Base-by-base conservation (phyloP, 768 basidiomycete genomes). In the Tephrocybe sp. region DNA sequence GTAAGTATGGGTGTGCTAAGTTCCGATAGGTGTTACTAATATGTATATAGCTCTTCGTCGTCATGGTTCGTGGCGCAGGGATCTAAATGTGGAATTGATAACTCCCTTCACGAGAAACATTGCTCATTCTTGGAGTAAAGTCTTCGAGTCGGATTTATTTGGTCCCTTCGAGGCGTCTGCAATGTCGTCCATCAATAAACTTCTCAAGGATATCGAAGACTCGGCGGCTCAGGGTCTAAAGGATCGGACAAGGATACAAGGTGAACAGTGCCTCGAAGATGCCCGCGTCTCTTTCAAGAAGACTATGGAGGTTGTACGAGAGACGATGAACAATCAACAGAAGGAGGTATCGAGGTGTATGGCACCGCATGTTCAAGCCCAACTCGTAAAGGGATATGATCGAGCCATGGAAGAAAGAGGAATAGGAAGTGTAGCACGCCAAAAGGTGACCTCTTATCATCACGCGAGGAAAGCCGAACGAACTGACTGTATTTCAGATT, bases 121-220 rank as follows among this genome's bases (percentile, higher is more conserved):
- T 39, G 82, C 82, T 2, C 68, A 68, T 48, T 75, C 77, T 6
- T 85, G 82, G 83, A 69, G 73, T 15, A 70, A 76, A 57, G 69
- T 83, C n/a, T 84, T 84, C 51, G 82, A 84, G 59, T 70, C 75
- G 0, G 78, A 84, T 55, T 64, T 84, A 9, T 82, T 84, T 56
- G 67, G 63, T 1, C 59, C 71, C 6, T 78, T 84, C 50, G 75
- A 80, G 52, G 47, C 57, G 5, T 64, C 68, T 1, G 69, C 72
- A 5, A 61, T 65, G 21, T 47, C 50, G 1, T 60, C 69, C 1
- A 74, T 84, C 51, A 66, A 67, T 37, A 60, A 69, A 19, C 67
- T 84, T 2, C 61, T 82, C n/a, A 58, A 70, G 44, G 79, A 82
- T 30, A 67, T 84, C 18, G 78, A 81, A 58, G 66, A 68, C 1